Base-by-base conservation (phyloP, 495 filamentous ascomycete genomes). In the Paragyromitra xinjiangensis region DNA sequence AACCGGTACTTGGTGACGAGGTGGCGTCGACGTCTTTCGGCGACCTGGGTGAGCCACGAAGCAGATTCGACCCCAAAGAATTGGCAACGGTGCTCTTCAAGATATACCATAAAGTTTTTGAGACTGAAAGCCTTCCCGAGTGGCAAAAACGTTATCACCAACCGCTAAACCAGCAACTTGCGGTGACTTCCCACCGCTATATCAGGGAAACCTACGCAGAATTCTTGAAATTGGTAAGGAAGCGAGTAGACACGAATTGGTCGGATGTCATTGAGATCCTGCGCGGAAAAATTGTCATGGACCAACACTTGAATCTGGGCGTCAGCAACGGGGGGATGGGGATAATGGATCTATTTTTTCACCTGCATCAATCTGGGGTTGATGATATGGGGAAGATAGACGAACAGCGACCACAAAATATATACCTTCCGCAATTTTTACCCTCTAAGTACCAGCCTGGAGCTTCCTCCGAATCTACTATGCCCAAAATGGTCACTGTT, bases 91-190 rank as follows among this genome's bases (percentile, higher is more conserved):
- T 55, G 44, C 59, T 87, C 1, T 83, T 81, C 59, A 61, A 73
- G 37, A 56, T 86, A n/a, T 86, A 86, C 69, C 69, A 71, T 29
- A 77, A 81, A 44, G 86, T 87, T 85, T 87, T 87, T 70, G 37
- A 71, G 26, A 19, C 81, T 14, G 53, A 62, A 70, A 24, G 37
- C 19, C 0, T 4, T 19, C 22, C 61, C 19, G 19, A 9, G 29
- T 40, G 29, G 34, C 6, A 6, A 24, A 64, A 24, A 11, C n/a
- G 9, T 7, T 6, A 1, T 11, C 16, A 22, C 11, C 61, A 24
- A 22, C 61, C 6, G 12, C n/a, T 12, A 44, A 14, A 12, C n/a
- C 37, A 64, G 6, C 9, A 24, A 24, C 44, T 24, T 19, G 11
- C 69, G 75, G 7, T 56, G 53, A 9, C 11, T 39, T 7, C 16